These are phyloP conservation scores for Leccinum truebloodii DNA, from an alignment of 768 basidiomycete species.

Conservation along the genomic window DNA sequence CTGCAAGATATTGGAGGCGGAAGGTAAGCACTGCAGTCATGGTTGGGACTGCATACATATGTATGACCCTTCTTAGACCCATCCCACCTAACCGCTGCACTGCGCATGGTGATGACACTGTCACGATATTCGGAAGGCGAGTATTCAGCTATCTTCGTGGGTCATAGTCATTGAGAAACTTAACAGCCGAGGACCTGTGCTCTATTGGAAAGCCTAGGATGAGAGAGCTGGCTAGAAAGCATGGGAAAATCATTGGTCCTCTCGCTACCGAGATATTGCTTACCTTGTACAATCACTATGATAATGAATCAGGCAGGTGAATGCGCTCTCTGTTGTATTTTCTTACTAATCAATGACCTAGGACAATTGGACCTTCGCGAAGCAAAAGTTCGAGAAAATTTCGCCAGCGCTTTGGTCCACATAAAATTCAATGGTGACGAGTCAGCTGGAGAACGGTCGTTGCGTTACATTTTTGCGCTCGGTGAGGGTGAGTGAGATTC, in stretches of 20 bases:
- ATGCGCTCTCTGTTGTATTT: neutral
- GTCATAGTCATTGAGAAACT: neutral
- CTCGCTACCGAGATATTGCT: neutral
- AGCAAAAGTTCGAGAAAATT: neutral
- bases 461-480: neutral
- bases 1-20: too few species aligned
- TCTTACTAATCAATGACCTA: neutral
- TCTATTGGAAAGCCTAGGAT: neutral
- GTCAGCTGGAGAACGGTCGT: neutral
- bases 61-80: neutral
- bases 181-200: neutral
- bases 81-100: neutral
- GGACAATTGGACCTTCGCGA: neutral
- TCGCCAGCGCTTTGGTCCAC: neutral
- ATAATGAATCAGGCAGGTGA: neutral
- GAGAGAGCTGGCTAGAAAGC: neutral
- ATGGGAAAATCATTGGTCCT: neutral
- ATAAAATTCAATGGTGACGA: neutral
- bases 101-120: neutral
- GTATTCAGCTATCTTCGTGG: neutral
- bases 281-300: neutral
- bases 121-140: neutral
- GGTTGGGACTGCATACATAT: neutral
- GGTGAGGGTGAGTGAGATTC: neutral
- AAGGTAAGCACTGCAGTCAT: too few species aligned